A percentile compares a stretch with the other conserved stretches of the same genome.
Evolutionary conservation across 768 basidiomycete genomes (phyloP).

Genomic region (Phaeotremella skinneri): DNA sequence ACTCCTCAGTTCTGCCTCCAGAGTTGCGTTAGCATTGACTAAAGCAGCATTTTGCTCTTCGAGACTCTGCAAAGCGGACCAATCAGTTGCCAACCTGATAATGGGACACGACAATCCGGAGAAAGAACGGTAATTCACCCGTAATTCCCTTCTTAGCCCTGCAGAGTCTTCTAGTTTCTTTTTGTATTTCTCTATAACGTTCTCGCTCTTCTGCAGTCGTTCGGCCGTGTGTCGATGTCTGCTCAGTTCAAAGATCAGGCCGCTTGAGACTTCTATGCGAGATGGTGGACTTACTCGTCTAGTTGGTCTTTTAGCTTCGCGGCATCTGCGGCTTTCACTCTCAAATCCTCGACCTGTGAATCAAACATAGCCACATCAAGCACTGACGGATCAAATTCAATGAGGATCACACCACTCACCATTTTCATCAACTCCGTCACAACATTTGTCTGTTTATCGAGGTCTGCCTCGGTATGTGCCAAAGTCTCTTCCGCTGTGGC

Average conservation of each 20-base stretch:
- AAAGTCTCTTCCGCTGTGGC: constrained; percentile 93
- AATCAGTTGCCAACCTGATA: neutral
- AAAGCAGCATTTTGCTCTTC: constrained; percentile 91
- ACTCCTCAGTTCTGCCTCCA: constrained; percentile 91
- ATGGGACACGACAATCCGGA: neutral
- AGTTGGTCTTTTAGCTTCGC: constrained; percentile 83
- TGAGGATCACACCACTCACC: constrained; percentile 40
- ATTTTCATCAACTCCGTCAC: constrained; percentile 73
- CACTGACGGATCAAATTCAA: neutral
- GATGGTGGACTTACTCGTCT: constrained; percentile 69
- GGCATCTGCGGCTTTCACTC: constrained; percentile 71
- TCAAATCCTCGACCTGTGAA: constrained; percentile 67
- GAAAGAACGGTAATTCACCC: constrained; percentile 43
- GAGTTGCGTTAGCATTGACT: constrained; percentile 80
- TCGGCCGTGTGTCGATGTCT: constrained; percentile 92
- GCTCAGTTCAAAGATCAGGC: constrained; percentile 7
- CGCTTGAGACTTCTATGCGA: neutral
- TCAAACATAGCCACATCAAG: constrained; percentile 4
- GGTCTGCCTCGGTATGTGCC: constrained; percentile 72
- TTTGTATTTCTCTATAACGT: constrained; percentile 98
- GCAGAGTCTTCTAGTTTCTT: constrained; percentile 95
- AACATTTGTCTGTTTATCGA: constrained; percentile 71
- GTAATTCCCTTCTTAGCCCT: constrained; percentile 56
- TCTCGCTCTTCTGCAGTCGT: constrained; percentile 87
- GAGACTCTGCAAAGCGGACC: constrained; percentile 59